Evolutionary conservation across 495 filamentous ascomycete genomes (phyloP), one percentile per base, ranked within the genome.

Genomic region (Trypethelium eluteriae): DNA sequence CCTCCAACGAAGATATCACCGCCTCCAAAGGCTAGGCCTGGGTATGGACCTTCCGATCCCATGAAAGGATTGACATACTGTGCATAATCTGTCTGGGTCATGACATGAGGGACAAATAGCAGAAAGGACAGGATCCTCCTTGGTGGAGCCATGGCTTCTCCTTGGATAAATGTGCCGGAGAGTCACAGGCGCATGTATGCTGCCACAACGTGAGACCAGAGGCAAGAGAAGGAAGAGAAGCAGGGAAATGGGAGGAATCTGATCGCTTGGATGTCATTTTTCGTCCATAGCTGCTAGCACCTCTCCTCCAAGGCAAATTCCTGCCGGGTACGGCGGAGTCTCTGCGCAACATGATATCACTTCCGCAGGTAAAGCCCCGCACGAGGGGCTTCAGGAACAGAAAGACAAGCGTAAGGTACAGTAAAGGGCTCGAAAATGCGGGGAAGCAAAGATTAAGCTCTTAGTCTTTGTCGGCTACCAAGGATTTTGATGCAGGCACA

Each of bases 31-130:
- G 73, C 72, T 38, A 73, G 70, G 14, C 75, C 75, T 5, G 71
- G 66, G 38, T 73, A 71, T 16, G 64, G 64, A 11, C 75, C 74
- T 69, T 76, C 73, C n/a, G 70, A 72, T 1, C 74, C 74, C 16
- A 76, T 69, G 68, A 76, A 75, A 4, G 72, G 73, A 64, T 76
- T 76, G 53, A 77, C 76, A 64, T 74, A 77, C 65, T 73, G 70
- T 3, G 71, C 36, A 61, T 73, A 75, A 64, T 75, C 74, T 39
- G 66, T 67, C 36, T 70, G 70, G 5, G 62, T 56, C 12, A 16
- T 50, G 14, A 32, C 66, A 59, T 5, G 36, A n/a, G 7, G 53
- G 5, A 59, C 32, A 9, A 18, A 5, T 9, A 59, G 18, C 7
- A 36, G n/a, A 10, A 35, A 59, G 36, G 7, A 35, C 53, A 25